Evolutionary conservation across 23 red algal genomes (phyloP), one percentile per base, ranked within the genome.

Genomic region (Cyanidioschyzon merolae): DNA sequence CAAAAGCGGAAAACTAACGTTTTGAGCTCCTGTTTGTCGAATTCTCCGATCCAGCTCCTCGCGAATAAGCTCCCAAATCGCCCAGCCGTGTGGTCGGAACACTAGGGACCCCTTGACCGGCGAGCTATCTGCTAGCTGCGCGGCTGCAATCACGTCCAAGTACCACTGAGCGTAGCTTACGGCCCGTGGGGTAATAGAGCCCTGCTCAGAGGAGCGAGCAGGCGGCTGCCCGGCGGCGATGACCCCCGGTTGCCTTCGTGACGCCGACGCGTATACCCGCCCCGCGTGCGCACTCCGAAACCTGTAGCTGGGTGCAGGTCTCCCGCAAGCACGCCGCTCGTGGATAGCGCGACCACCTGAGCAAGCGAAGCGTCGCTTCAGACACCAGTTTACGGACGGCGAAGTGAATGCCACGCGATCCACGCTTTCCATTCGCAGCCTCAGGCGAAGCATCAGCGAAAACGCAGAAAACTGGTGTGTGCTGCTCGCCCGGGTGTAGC

Each of bases 121-220:
- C 35, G 85, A 83, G 34, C 79, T 67, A 34, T 97, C 93, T 0
- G 88, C 88, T 67, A 97, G 84, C 71, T 97, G 83, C 30, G 82
- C 93, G 37, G 89, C 74, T 7, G 86, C 58, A 85, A 97, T 89
- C 41, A 97, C 79, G 68, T 89, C 74, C 38, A 81, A 63, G 85
- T 97, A 97, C 93, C 93, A 97, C 29, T 59, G 74, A n/a, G 93
- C 90, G 39, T 91, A 97, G 88, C 88, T 87, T 34, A 90, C 82
- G 0, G 71, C 76, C 40, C 93, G 86, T 7, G 93, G 83, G 12
- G 87, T 95, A 18, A 95, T 84, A 18, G 82, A 36, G 17, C 2
- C 77, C 27, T 25, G 26, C 1, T 80, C 77, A 21, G 58, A 26
- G 0, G 77, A 54, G 45, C 21, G 12, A 21, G 45, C 7, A 7